phyloP scores from a whole-genome alignment of 441 rosid genomes.

The Corymbia citriodora region DNA sequence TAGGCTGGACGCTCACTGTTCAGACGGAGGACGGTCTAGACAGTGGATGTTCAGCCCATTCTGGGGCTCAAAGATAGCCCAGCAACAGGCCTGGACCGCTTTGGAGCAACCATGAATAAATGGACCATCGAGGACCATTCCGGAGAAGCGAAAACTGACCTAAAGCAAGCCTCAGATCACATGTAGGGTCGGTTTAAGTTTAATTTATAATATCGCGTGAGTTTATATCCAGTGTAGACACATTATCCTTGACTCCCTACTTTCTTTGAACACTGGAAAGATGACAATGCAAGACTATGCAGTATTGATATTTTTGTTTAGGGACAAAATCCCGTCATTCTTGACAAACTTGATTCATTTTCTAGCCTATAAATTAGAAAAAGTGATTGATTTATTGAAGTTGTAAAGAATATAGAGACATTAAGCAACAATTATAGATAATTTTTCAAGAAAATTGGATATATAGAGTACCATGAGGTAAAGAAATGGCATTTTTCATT shows the following conservation, averaged over 20 bases:
- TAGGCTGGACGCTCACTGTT: background rate
- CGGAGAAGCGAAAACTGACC: background rate
- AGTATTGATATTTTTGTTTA: background rate
- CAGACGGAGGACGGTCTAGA: background rate
- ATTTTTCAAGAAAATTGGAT: too few relatives aligned
- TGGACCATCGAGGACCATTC: background rate
- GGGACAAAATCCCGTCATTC: background rate
- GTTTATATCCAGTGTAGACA: background rate
- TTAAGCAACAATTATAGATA: too few relatives aligned
- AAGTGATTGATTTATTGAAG: too few relatives aligned
- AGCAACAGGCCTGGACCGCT: background rate
- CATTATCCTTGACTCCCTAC: background rate
- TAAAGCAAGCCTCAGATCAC: background rate
- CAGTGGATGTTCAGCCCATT: background rate
- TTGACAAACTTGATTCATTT: too few relatives aligned
- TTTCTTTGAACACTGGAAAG: background rate
- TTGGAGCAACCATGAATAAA: background rate
- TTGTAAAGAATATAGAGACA: too few relatives aligned
- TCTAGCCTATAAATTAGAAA: too few relatives aligned
- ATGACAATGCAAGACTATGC: background rate
- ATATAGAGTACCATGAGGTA: too few relatives aligned
- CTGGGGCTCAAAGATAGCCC: background rate
- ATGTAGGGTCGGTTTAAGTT: background rate
- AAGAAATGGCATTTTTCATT: too few relatives aligned
- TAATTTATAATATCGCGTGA: too few relatives aligned